phyloP scores from a whole-genome alignment of 2,329 filamentous ascomycete species.

The Apiospora sp. region DNA sequence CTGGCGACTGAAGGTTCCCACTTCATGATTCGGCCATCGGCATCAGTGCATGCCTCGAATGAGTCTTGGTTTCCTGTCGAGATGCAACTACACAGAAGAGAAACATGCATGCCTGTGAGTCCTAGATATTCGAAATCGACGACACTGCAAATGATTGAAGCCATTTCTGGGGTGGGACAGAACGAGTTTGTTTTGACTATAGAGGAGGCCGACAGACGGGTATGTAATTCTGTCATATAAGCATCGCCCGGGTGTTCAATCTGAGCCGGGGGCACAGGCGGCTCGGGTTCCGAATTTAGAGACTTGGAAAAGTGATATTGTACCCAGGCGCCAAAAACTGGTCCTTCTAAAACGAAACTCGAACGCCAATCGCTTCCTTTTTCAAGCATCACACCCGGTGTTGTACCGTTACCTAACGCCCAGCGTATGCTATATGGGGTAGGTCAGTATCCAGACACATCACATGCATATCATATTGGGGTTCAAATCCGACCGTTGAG shows the following conservation, averaged over 20 bases:
- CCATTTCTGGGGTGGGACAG: neutral
- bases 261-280: no score
- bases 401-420: no score
- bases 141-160: neutral
- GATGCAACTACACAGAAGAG: neutral
- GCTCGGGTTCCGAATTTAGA: no score
- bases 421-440: neutral
- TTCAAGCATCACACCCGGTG: no score
- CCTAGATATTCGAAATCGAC: neutral
- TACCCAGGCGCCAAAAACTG: no score
- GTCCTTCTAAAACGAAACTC: no score
- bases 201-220: neutral
- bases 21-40: constrained; percentile 8
- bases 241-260: no score
- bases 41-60: neutral
- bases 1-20: neutral
- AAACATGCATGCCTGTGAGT: neutral
- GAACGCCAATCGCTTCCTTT: no score
- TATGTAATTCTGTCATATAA: neutral
- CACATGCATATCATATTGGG: constrained; percentile 3
- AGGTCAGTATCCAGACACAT: neutral
- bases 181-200: neutral
- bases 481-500: neutral
- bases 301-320: no score
- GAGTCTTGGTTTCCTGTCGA: neutral